phyloP scores from a whole-genome alignment of 1,284 basidiomycete genomes.

The Ustilago hordei region DNA sequence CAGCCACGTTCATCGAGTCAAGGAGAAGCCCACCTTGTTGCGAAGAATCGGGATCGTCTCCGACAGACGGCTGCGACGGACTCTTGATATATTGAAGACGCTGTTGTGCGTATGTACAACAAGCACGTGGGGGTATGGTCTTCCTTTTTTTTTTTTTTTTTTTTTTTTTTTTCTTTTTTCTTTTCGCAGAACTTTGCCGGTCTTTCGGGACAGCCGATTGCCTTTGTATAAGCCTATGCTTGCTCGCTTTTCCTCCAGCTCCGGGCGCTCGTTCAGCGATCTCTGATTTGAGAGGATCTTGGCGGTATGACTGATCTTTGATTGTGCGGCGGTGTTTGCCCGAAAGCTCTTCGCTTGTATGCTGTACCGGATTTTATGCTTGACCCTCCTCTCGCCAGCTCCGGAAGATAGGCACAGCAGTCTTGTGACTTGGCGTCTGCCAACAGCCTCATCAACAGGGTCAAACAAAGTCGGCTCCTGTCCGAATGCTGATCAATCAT shows the following conservation, averaged over 20 bases:
- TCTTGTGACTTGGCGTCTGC: not conserved
- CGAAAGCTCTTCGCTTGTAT: not conserved
- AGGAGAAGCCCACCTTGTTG: constrained; percentile 1
- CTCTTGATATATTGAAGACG: not conserved
- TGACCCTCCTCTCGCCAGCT: not conserved
- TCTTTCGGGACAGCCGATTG: constrained; percentile 3
- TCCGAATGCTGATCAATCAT: constrained; percentile 9
- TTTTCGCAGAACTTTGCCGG: not conserved
- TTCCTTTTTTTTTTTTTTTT: not conserved
- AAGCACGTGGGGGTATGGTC: not conserved
- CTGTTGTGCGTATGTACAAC: not conserved
- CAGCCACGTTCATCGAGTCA: not conserved
- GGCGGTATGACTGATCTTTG: not conserved
- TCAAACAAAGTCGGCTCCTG: not conserved
- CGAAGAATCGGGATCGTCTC: not conserved
- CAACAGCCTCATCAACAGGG: constrained; percentile 1
- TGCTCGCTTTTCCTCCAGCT: not conserved
- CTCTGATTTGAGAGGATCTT: not conserved
- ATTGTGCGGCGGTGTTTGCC: not conserved
- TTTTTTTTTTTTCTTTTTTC: not conserved
- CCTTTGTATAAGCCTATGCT: not conserved
- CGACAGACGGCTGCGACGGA: not conserved
- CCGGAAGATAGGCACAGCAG: not conserved
- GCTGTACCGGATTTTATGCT: not conserved
- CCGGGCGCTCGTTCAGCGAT: not conserved